phyloP scores from a whole-genome alignment of 805 yeast species.

The Suhomyces faveliae region DNA sequence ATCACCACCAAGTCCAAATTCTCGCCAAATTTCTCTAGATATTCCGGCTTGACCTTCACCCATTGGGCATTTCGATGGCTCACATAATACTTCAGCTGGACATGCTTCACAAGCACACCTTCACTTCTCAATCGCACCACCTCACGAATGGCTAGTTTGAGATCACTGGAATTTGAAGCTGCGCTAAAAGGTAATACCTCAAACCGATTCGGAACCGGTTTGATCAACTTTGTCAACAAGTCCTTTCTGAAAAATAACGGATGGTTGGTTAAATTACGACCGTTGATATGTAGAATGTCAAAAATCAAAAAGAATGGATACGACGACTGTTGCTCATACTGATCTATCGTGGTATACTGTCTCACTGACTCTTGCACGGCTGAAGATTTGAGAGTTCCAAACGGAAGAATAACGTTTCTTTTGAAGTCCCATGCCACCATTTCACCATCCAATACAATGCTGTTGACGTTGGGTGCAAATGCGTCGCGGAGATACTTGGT shows the following conservation, averaged over 20 bases:
- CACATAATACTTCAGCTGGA: slow-evolving; percentile 54
- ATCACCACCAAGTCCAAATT: slow-evolving; percentile 76
- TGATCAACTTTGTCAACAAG: slow-evolving; percentile 46
- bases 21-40: slow-evolving; percentile 81
- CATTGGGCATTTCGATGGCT: slow-evolving; percentile 67
- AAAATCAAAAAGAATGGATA: slow-evolving; percentile 64
- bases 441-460: slow-evolving; percentile 78
- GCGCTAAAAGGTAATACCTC: slow-evolving; percentile 45
- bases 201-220: slow-evolving; percentile 45
- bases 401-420: slow-evolving; percentile 60
- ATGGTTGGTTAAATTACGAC: slow-evolving; percentile 51
- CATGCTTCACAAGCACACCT: slow-evolving; percentile 77
- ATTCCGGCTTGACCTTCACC: slow-evolving; percentile 91
- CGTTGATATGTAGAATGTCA: slow-evolving; percentile 74
- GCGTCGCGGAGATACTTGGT: slow-evolving; percentile 48
- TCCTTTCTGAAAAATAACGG: slow-evolving; percentile 58
- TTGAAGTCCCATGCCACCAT: slow-evolving; percentile 83
- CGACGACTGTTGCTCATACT: slow-evolving; percentile 30
- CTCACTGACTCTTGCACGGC: slow-evolving; percentile 55
- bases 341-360: slow-evolving; percentile 36
- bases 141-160: slow-evolving; percentile 52
- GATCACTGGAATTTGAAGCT: slow-evolving; percentile 49
- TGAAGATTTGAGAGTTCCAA: slow-evolving; percentile 73
- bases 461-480: slow-evolving; percentile 37
- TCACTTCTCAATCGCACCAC: slow-evolving; percentile 69